Conservation (phyloP, 441 rosid genomes). For the Erysimum pusillum region DNA sequence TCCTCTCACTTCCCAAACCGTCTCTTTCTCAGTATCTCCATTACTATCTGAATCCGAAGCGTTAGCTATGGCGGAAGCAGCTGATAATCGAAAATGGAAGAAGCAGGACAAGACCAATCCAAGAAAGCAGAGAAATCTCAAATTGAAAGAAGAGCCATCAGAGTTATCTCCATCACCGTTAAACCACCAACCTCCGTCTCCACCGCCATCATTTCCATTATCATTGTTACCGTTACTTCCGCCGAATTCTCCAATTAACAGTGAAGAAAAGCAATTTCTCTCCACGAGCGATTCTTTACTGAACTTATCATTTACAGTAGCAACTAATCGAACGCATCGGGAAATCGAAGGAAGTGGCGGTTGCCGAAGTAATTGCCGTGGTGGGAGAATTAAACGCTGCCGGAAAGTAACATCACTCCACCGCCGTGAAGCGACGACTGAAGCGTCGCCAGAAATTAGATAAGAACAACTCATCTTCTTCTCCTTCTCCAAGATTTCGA, state of each 20-base stretch:
- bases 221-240: conserved; percentile 40
- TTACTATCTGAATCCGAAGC: conserved; percentile 32
- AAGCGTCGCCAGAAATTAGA: conserved; percentile 39
- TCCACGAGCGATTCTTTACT: conserved; percentile 16
- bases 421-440: conserved; percentile 31
- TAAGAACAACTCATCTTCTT: conserved; percentile 47
- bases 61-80: conserved; percentile 55
- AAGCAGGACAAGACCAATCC: conserved; percentile 50
- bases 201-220: conserved; percentile 47
- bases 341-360: conserved; percentile 9
- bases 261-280: conserved; percentile 20
- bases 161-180: conserved; percentile 53
- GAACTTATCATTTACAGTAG: conserved; percentile 19
- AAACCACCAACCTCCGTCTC: conserved; percentile 50
- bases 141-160: conserved; percentile 43
- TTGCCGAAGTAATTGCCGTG: conserved; percentile 37
- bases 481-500: neutral
- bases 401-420: conserved; percentile 24
- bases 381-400: conserved; percentile 34
- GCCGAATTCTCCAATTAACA: conserved; percentile 12
- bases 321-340: conserved; percentile 19
- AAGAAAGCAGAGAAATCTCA: conserved; percentile 46
- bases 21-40: conserved; percentile 44
- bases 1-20: conserved; percentile 84
- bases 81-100: conserved; percentile 52